Conservation (phyloP, 371 early-diverging fungal species). For the Mucor piriformis region DNA sequence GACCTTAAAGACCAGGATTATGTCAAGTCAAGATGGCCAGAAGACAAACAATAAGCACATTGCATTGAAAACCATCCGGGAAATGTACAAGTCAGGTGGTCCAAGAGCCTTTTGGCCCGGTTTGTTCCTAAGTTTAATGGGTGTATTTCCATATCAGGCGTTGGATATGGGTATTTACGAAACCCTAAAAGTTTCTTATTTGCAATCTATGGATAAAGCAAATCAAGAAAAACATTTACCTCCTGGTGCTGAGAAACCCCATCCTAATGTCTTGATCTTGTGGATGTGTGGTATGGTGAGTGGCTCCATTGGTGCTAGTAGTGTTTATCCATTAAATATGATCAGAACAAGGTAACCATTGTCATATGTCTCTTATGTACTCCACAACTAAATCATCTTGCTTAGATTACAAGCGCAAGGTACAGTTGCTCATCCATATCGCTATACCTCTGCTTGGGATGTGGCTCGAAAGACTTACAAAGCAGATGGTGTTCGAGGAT, state of each 20-base stretch:
- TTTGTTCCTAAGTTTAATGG: slow-evolving; percentile 60
- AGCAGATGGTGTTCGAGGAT: slow-evolving; percentile 77
- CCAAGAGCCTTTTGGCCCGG: slow-evolving; percentile 77
- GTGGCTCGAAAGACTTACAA: slow-evolving; percentile 66
- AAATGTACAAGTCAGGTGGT: slow-evolving; percentile 66
- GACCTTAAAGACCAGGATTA: slow-evolving; percentile 75
- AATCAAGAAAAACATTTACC: slow-evolving; percentile 20
- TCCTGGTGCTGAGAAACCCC: slow-evolving; percentile 19
- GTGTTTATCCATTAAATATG: slow-evolving; percentile 81
- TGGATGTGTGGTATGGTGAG: slow-evolving; percentile 74
- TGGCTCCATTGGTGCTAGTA: slow-evolving; percentile 71
- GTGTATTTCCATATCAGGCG: slow-evolving; percentile 83
- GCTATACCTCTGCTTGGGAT: slow-evolving; percentile 70
- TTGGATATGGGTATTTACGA: slow-evolving; percentile 76
- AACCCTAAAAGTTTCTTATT: slow-evolving; percentile 71
- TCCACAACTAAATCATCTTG: neutral
- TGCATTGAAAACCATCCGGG: slow-evolving; percentile 43
- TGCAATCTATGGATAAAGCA: slow-evolving; percentile 48
- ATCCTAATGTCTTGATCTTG: slow-evolving; percentile 51
- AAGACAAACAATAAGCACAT: slow-evolving; percentile 2
- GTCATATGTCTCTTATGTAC: neutral
- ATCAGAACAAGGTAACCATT: slow-evolving; percentile 70
- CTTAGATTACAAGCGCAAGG: slow-evolving; percentile 84
- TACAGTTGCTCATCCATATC: slow-evolving; percentile 73
- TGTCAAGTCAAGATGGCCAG: slow-evolving; percentile 38